Evolutionary conservation across 2,329 filamentous ascomycete species (phyloP).

Genomic region (Colletotrichum spaethianum): DNA sequence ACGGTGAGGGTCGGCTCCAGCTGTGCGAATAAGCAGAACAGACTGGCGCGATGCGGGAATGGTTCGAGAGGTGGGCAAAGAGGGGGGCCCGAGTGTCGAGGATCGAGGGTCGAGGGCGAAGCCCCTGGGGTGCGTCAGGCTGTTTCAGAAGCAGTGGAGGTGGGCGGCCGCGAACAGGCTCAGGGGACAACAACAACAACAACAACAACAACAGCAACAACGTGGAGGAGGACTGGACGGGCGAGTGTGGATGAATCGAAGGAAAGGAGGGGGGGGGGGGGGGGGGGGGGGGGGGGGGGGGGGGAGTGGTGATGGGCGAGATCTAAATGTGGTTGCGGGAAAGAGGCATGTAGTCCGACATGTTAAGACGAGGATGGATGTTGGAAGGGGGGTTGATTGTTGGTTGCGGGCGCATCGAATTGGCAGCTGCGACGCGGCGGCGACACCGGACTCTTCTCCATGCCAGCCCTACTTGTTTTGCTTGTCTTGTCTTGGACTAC

Average conservation of each 20-base stretch:
- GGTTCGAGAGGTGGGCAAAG: conserved; percentile 34
- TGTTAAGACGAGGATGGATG: conserved; percentile 35
- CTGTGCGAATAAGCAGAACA: conserved; percentile 5
- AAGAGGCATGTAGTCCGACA: conserved; percentile 24
- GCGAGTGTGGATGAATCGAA: conserved; percentile 17
- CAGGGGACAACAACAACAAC: neutral
- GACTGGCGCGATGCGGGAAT: conserved; percentile 32
- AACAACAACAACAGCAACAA: neutral
- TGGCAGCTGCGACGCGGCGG: neutral
- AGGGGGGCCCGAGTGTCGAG: conserved; percentile 45
- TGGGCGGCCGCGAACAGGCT: conserved; percentile 35
- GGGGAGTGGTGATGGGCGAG: conserved; percentile 8
- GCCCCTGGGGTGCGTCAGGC: conserved; percentile 53
- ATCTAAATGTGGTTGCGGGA: conserved; percentile 30
- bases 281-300: neutral
- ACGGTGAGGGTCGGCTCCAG: conserved; percentile 36
- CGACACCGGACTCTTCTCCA: conserved; percentile 4
- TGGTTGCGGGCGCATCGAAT: conserved; percentile 32
- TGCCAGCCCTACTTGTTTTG: conserved; percentile 2
- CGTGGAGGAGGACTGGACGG: conserved; percentile 2
- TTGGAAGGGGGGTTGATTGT: conserved; percentile 11
- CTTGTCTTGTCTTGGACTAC: neutral
- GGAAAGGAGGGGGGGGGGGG: neutral
- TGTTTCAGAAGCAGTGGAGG: conserved; percentile 52
- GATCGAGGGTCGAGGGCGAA: conserved; percentile 41